Base-by-base conservation (phyloP, 495 filamentous ascomycete genomes). In the Tuber borchii region DNA sequence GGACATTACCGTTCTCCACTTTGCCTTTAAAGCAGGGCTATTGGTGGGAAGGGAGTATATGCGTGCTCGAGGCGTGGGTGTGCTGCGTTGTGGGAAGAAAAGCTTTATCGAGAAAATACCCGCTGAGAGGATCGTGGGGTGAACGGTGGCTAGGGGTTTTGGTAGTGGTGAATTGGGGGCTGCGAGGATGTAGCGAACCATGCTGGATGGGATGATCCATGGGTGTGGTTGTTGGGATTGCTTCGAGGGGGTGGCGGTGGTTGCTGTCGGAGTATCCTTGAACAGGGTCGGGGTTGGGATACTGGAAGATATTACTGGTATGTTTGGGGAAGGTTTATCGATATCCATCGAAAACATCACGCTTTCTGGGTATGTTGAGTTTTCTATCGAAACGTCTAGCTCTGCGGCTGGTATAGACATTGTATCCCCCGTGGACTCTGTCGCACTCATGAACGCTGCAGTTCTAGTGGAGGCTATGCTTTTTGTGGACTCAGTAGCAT, bases 31-130 rank as follows among this genome's bases (percentile, higher is more conserved):
- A 45, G 84, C 79, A 16, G 76, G 44, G 71, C 89, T 79, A 22
- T 77, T 81, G 1, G 83, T 84, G 0, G 92, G 91, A 10, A 94
- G 87, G 39, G 90, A 89, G 83, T 94, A 94, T 76, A 94, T 88
- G 19, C 92, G 87, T 16, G 91, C 90, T 81, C 87, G 89, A n/a
- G 87, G 84, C 2, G 83, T 83, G 12, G 90, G 90, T 7, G 88
- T 86, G 48, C 92, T 91, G 45, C 90, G 88, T 46, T 83, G 83
- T 26, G 89, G 74, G 69, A 91, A 86, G 7, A 86, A 88, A 22
- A 94, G 81, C 77, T 86, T 86, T 72, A 93, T 85, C 6, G 90
- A 89, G 69, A 87, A 85, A 40, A 93, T 83, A 1, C 85, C 77
- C 31, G 71, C 61, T 39, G 69, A 37, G 80, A 76, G 85, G 74